A percentile compares a stretch with the other conserved stretches of the same genome.
Conservation (phyloP, 2,329 filamentous ascomycete species). For the Fusarium sp. region DNA sequence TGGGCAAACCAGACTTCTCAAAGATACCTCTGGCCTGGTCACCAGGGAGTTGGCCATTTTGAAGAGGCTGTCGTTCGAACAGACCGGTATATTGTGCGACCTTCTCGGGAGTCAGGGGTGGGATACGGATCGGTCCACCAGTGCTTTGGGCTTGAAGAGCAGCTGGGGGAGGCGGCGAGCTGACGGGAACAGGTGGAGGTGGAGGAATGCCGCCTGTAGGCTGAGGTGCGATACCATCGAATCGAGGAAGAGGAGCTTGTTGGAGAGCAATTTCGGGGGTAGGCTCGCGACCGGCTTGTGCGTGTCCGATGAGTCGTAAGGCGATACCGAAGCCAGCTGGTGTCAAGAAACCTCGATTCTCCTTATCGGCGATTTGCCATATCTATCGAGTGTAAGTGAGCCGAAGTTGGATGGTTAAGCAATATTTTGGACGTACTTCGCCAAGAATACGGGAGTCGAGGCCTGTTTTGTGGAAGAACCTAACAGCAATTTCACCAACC, state of each 20-base stretch:
- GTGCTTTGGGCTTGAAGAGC: slow-evolving; percentile 68
- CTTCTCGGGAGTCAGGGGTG: slow-evolving; percentile 88
- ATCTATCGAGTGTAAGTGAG: slow-evolving; percentile 68
- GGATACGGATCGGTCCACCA: slow-evolving; percentile 83
- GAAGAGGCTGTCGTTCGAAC: slow-evolving; percentile 88
- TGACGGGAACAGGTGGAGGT: slow-evolving; percentile 51
- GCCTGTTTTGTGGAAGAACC: slow-evolving; percentile 97
- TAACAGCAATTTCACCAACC: slow-evolving; percentile 94
- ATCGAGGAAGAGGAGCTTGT: slow-evolving; percentile 89
- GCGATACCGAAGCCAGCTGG: slow-evolving; percentile 94
- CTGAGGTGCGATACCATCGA: slow-evolving; percentile 76
- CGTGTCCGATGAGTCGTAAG: slow-evolving; percentile 93
- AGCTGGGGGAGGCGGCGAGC: slow-evolving; percentile 61
- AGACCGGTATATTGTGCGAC: slow-evolving; percentile 88
- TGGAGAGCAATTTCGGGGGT: slow-evolving; percentile 84
- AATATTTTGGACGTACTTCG: slow-evolving; percentile 70
- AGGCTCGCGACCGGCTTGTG: slow-evolving; percentile 87
- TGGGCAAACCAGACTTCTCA: slow-evolving; percentile 89
- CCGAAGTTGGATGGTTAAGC: not conserved
- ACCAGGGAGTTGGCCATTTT: slow-evolving; percentile 77
- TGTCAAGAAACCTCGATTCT: slow-evolving; percentile 94
- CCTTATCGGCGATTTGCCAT: slow-evolving; percentile 98
- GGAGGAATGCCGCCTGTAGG: slow-evolving; percentile 56
- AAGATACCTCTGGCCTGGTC: slow-evolving; percentile 95
- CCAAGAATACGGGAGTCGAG: slow-evolving; percentile 87